Base-by-base conservation (phyloP, 192 early-diverging fungal species). In the Backusella liffmaniae region DNA sequence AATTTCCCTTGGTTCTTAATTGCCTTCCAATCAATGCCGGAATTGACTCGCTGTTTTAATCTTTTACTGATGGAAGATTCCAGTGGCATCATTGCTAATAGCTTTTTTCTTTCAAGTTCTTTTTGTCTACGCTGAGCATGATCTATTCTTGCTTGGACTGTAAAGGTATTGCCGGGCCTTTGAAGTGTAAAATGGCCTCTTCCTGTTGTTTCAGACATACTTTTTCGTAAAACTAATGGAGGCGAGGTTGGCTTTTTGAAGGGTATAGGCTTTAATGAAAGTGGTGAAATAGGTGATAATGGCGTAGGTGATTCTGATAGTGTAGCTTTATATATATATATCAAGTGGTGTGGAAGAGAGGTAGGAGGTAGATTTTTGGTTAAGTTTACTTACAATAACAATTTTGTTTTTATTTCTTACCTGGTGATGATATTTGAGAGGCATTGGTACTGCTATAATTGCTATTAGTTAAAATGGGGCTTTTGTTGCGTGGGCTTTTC, bases 161-260 rank as follows among this genome's bases (percentile, higher is more conserved):
- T 62, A 13, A 62, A 62, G 0, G 56, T 62, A 12, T 23, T 62
- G 4, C 56, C 56, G 0, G 56, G 56, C 13, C 56, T 12, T 26
- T 62, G 56, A 62, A 62, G 56, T 13, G 56, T 62, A 62, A 62
- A 62, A 29, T 26, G 12, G 1, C 23, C 23, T 8, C 18, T 21
- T 56, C 10, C 26, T 62, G 56, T 62, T 62, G 56, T 62, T 62
- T 62, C 56, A 62, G 56, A 62, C 56, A 62, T 62, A 29, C 56
- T 62, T 26, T 62, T 62, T 13, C 26, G 56, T 62, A 29, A 62
- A 29, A 29, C 8, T 62, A 26, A 13, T 13, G 56, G 56, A 12
- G 26, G 56, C 0, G 56, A 62, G 3, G 23, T 13, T 62, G 23
- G 21, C 9, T 29, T 62, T 62, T 62, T 62, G 9, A 62, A 23